phyloP scores from a whole-genome alignment of 805 yeast genomes.

The Candida ponderosae region DNA sequence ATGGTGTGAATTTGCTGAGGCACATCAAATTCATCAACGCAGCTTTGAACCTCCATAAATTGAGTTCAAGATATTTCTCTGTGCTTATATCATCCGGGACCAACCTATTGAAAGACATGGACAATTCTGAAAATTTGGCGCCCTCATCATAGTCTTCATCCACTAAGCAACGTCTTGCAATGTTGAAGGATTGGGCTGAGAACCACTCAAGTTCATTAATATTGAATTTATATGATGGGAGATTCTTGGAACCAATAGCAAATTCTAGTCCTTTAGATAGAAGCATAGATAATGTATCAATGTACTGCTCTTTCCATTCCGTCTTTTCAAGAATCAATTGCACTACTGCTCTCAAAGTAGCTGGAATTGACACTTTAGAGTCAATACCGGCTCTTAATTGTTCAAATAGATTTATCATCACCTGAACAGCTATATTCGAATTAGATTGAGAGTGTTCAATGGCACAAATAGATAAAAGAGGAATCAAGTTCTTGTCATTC shows the following conservation, averaged over 20 bases:
- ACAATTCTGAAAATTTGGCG: slow-evolving; percentile 12
- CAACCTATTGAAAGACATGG: slow-evolving; percentile 13
- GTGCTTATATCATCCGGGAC: slow-evolving; percentile 21
- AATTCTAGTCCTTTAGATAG: slow-evolving; percentile 8
- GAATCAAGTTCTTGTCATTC: slow-evolving; percentile 25
- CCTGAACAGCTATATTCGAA: slow-evolving; percentile 18
- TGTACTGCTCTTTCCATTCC: slow-evolving; percentile 9
- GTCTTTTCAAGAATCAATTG: slow-evolving; percentile 22
- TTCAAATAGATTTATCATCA: slow-evolving; percentile 20
- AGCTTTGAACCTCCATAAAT: slow-evolving; percentile 12
- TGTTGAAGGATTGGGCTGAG: slow-evolving; percentile 26
- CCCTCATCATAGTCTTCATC: slow-evolving; percentile 9
- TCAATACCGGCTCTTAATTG: slow-evolving; percentile 11
- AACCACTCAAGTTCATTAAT: slow-evolving; percentile 33
- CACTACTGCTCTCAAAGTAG: slow-evolving; percentile 22
- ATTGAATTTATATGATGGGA: slow-evolving; percentile 12
- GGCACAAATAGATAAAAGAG: slow-evolving; percentile 25
- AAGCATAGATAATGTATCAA: slow-evolving; percentile 6
- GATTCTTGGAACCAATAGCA: slow-evolving; percentile 5
- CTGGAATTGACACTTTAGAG: slow-evolving; percentile 16
- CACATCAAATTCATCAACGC: slow-evolving; percentile 11
- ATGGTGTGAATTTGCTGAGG: slow-evolving; percentile 3
- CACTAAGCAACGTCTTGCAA: slow-evolving; percentile 18
- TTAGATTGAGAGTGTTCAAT: slow-evolving; percentile 21
- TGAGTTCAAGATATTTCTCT: slow-evolving; percentile 10